These are phyloP conservation scores for Botrytis deweyae DNA, from an alignment of 2,329 filamentous ascomycete species.

Conservation along the genomic window DNA sequence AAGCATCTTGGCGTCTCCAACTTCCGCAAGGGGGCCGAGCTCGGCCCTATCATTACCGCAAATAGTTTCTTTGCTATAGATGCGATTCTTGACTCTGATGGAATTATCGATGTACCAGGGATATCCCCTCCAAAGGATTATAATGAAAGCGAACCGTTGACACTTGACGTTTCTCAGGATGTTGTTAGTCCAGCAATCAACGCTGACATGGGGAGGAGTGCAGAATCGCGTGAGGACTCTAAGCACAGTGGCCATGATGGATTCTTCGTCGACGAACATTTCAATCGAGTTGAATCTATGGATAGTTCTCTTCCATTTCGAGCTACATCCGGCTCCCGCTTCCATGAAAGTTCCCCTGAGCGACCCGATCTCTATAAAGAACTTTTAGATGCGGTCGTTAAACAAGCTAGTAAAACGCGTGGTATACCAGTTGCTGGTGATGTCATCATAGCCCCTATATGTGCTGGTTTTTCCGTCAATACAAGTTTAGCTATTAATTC, in stretches of 20 bases:
- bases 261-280: too few relatives aligned
- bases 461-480: too few relatives aligned
- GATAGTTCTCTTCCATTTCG: neutral
- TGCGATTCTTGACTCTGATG: neutral
- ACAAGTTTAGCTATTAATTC: neutral
- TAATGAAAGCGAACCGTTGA: neutral
- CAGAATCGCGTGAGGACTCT: too few relatives aligned
- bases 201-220: neutral
- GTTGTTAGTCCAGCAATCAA: neutral
- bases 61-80: neutral
- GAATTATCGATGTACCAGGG: neutral
- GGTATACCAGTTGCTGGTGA: neutral
- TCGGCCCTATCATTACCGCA: neutral
- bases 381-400: neutral
- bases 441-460: neutral
- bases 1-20: neutral
- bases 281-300: neutral
- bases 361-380: neutral
- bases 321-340: neutral
- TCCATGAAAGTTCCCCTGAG: neutral
- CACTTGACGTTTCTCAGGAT: neutral
- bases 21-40: neutral
- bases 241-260: too few relatives aligned
- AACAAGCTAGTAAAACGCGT: neutral
- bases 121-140: neutral